phyloP scores from a whole-genome alignment of 2,329 filamentous ascomycete genomes.

The Cercospora citrullina region DNA sequence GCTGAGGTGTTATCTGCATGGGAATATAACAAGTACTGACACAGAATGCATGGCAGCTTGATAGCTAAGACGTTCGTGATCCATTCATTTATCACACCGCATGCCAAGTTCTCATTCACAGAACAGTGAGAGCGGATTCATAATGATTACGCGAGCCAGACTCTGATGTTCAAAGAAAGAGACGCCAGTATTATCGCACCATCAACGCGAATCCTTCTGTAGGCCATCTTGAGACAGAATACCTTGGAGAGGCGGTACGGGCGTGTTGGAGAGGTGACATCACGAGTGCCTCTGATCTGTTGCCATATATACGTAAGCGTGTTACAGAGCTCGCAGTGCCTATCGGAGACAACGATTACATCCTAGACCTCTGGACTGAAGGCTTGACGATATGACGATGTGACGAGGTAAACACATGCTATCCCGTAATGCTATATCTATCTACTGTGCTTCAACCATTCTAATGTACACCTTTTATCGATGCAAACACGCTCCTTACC shows the following conservation, averaged over 20 bases:
- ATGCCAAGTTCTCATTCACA: neutral
- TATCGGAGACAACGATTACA: neutral
- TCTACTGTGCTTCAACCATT: neutral
- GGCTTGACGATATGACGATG: neutral
- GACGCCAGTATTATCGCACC: no score
- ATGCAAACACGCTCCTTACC: neutral
- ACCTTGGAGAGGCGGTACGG: neutral
- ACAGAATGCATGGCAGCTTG: no score
- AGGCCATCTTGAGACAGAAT: no score
- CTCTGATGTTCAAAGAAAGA: no score
- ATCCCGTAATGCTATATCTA: neutral
- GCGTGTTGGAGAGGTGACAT: neutral
- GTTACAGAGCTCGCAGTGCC: neutral
- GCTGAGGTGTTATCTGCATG: no score
- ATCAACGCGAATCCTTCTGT: no score
- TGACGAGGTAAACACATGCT: neutral
- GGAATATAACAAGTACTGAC: no score
- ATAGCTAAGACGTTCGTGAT: neutral
- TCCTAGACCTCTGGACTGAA: neutral
- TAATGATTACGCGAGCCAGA: no score
- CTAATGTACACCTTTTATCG: neutral
- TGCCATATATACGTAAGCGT: neutral
- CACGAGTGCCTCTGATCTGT: neutral
- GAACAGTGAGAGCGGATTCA: no score
- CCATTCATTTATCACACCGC: neutral